These are phyloP conservation scores for Pythium monospermum DNA, from an alignment of 352 stramenopile genomes.

Conservation along the genomic window DNA sequence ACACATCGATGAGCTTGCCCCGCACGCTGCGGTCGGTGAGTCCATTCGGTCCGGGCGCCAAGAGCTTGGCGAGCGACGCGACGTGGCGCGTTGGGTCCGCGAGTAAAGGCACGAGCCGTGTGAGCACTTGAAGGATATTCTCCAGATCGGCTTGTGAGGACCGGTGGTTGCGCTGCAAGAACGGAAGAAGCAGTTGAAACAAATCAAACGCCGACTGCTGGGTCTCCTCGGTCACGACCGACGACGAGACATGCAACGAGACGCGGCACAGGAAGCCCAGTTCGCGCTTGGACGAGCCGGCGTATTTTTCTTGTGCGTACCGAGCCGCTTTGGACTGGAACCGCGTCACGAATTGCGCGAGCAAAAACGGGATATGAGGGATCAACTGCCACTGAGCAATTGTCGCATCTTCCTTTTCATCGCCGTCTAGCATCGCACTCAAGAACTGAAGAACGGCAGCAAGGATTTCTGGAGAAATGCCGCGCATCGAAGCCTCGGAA, in stretches of 20 bases:
- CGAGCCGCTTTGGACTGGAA: slow-evolving; percentile 80
- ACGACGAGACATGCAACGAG: slow-evolving; percentile 46
- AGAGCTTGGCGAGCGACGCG: slow-evolving; percentile 63
- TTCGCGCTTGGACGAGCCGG: slow-evolving; percentile 77
- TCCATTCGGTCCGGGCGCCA: slow-evolving; percentile 72
- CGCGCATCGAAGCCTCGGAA: slow-evolving; percentile 28
- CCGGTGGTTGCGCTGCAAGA: slow-evolving; percentile 79
- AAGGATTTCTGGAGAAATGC: slow-evolving; percentile 64
- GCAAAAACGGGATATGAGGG: slow-evolving; percentile 70
- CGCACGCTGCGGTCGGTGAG: slow-evolving; percentile 56
- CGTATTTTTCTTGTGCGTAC: slow-evolving; percentile 68
- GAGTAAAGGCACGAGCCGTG: slow-evolving; percentile 72
- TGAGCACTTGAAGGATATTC: slow-evolving; percentile 72
- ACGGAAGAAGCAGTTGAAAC: slow-evolving; percentile 83
- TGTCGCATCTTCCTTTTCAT: slow-evolving; percentile 32
- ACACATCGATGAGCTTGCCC: slow-evolving; percentile 63
- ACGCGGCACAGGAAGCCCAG: slow-evolving; percentile 76
- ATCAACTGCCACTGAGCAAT: slow-evolving; percentile 30
- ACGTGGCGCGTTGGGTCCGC: slow-evolving; percentile 71
- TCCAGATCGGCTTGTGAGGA: slow-evolving; percentile 70
- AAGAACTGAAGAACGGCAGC: slow-evolving; percentile 73
- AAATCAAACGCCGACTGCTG: slow-evolving; percentile 58
- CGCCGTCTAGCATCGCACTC: slow-evolving; percentile 69
- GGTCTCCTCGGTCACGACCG: slow-evolving; percentile 12
- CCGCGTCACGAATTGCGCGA: slow-evolving; percentile 73